phyloP scores from a whole-genome alignment of 345 rosid species.

The Xanthoceras sorbifolium region DNA sequence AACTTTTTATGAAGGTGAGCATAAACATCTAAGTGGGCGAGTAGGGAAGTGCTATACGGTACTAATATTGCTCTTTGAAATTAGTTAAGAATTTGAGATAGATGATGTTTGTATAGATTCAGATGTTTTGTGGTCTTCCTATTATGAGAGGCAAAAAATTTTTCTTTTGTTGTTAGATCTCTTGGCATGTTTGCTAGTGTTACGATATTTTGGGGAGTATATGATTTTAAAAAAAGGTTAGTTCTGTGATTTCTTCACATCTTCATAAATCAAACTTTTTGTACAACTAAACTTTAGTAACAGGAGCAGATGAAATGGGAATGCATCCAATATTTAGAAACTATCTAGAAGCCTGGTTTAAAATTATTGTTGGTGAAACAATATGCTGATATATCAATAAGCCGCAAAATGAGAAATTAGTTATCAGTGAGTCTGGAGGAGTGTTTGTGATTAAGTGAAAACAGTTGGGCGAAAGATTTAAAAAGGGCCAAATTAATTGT shows the following conservation, averaged over 20 bases:
- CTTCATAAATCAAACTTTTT: background rate
- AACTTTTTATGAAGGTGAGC: background rate
- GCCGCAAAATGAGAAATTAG: background rate
- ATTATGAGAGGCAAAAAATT: background rate
- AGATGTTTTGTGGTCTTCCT: background rate
- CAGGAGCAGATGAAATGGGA: background rate
- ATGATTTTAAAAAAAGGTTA: background rate
- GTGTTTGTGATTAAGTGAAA: background rate
- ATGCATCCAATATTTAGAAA: background rate
- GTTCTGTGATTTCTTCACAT: background rate
- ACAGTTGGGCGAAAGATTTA: background rate
- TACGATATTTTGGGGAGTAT: background rate
- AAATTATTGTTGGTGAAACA: background rate
- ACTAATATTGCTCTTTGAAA: background rate
- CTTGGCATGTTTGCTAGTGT: no score
- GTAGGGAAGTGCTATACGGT: background rate
- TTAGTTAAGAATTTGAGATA: background rate
- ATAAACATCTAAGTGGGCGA: background rate
- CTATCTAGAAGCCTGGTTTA: background rate
- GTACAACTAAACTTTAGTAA: background rate
- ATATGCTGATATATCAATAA: background rate
- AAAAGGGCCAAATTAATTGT: background rate
- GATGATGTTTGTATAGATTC: background rate
- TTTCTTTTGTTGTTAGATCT: background rate
- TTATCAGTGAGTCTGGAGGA: background rate